These are phyloP conservation scores for Colletotrichum godetiae DNA, from an alignment of 2,329 filamentous ascomycete genomes.

Conservation along the genomic window DNA sequence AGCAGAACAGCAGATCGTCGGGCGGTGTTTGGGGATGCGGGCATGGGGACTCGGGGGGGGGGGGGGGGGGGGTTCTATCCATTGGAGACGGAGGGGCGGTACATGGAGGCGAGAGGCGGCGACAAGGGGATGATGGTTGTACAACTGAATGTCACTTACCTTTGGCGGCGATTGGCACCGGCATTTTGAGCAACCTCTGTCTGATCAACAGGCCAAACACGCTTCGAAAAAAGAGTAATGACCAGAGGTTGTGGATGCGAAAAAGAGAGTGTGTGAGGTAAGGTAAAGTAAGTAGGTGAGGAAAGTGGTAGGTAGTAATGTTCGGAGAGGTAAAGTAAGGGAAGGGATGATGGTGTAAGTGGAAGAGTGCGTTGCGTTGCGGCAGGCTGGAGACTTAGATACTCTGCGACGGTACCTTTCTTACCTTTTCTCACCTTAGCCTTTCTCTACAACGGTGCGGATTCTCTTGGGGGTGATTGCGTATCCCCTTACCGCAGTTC, in stretches of 20 bases:
- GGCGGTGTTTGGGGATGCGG: constrained; percentile 24
- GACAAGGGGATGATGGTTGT: constrained; percentile 12
- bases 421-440: background rate
- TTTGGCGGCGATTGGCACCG: constrained; percentile 36
- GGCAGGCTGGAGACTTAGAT: background rate
- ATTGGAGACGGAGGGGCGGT: background rate
- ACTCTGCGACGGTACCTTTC: background rate
- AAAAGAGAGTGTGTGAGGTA: background rate
- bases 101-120: constrained; percentile 23
- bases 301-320: background rate
- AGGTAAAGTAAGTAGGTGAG: background rate
- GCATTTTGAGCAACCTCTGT: constrained; percentile 29
- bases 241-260: constrained; percentile 7
- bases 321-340: background rate
- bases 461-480: background rate
- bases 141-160: constrained; percentile 21
- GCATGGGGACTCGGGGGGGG: background rate
- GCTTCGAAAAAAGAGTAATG: background rate
- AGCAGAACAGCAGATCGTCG: constrained; percentile 27
- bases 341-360: background rate
- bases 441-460: background rate
- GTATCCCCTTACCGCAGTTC: background rate
- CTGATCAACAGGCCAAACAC: constrained; percentile 11
- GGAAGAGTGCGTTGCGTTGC: background rate
- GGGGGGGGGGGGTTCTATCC: background rate